Evolutionary conservation across 352 stramenopile genomes (phyloP).

Genomic region (Blastocystis sp.): DNA sequence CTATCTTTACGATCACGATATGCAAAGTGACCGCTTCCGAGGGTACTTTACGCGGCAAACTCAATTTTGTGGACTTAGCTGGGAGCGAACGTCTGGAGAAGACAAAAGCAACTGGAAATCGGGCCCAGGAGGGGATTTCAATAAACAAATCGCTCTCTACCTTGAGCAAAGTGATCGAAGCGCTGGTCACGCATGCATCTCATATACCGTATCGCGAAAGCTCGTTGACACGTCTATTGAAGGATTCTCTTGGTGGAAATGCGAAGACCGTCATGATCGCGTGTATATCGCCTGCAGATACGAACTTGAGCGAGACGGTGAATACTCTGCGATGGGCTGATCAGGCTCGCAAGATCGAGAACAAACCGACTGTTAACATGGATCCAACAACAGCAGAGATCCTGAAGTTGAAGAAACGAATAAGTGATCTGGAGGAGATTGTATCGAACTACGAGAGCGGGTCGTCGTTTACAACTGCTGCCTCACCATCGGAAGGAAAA

Average conservation of each 20-base stretch:
- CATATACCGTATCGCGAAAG: constrained; percentile 92
- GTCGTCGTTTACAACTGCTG: background rate
- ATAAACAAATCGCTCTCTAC: constrained; percentile 70
- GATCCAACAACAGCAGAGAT: constrained; percentile 84
- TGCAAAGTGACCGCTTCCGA: constrained; percentile 68
- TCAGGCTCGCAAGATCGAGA: constrained; percentile 91
- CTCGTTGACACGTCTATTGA: constrained; percentile 86
- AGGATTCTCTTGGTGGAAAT: constrained; percentile 85
- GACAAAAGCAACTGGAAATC: constrained; percentile 69
- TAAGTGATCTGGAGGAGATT: constrained; percentile 74
- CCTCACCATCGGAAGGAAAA: background rate
- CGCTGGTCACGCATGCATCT: constrained; percentile 47
- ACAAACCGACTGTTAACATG: constrained; percentile 87
- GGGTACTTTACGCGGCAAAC: constrained; percentile 64
- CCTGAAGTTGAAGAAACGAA: constrained; percentile 79
- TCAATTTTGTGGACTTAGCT: constrained; percentile 69
- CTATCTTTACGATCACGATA: constrained; percentile 90
- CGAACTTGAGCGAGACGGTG: constrained; percentile 88
- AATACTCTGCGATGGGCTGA: constrained; percentile 90
- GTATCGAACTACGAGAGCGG: background rate
- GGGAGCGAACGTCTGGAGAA: constrained; percentile 69
- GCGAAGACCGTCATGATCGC: constrained; percentile 91
- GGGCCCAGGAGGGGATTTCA: constrained; percentile 69
- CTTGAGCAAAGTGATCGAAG: constrained; percentile 70
- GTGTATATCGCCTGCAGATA: constrained; percentile 83